Conservation (phyloP, 2,329 filamentous ascomycete species). For the Fusarium scirpi region DNA sequence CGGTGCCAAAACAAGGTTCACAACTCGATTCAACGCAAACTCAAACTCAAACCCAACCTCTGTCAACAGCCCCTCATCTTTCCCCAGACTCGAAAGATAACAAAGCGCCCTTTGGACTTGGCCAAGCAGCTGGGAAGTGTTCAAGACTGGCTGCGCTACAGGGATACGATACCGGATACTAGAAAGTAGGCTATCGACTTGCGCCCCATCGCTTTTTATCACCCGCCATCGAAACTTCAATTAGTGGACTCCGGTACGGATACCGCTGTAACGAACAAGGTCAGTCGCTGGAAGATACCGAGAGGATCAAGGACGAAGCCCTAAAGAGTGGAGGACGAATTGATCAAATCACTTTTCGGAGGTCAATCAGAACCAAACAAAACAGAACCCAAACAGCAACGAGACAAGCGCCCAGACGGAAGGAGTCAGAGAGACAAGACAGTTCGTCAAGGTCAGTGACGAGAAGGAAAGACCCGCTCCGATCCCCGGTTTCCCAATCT, state of each 20-base stretch:
- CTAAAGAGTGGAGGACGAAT: not conserved
- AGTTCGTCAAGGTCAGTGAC: not conserved
- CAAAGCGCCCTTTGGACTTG: not conserved
- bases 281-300: constrained; percentile 1
- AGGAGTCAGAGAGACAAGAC: constrained; percentile 26
- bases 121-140: constrained; percentile 6
- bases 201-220: constrained; percentile 27
- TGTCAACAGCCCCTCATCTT: constrained; percentile 1
- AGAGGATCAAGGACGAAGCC: not conserved
- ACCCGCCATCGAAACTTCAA: constrained; percentile 21
- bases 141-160: constrained; percentile 19
- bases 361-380: not conserved
- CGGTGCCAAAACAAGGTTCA: constrained; percentile 25
- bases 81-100: constrained; percentile 11
- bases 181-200: constrained; percentile 23
- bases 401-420: constrained; percentile 27
- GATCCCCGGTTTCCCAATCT: constrained; percentile 30
- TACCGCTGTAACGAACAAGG: constrained; percentile 16
- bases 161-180: constrained; percentile 25
- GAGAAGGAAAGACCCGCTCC: constrained; percentile 32
- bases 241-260: constrained; percentile 10
- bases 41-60: constrained; percentile 9
- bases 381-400: constrained; percentile 10
- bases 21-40: constrained; percentile 17
- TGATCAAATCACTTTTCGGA: not conserved